Base-by-base conservation (phyloP, 2,329 filamentous ascomycete genomes). In the Penicillium sp. region DNA sequence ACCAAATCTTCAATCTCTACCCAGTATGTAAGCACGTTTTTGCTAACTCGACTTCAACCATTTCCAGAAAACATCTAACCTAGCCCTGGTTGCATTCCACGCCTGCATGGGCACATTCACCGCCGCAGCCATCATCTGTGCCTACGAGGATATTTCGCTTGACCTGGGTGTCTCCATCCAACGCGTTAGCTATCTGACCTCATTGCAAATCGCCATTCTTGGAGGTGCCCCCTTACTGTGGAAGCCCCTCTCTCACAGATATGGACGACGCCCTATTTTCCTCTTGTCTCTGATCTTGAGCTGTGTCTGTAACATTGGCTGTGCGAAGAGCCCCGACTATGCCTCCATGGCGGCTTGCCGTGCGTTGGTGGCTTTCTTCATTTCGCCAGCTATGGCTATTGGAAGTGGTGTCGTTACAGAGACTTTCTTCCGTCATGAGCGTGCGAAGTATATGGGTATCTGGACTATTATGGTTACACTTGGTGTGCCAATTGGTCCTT, bases 91-190 rank as follows among this genome's bases (percentile, higher is more conserved):
- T 17, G 82, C 84, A 0, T 85, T 86, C 68, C 84, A 87, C 59
- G 83, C 84, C 30, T 82, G 82, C 73, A 87, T 87, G 82, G 79
- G 80, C 49, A 84, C 83, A 0, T 86, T 87, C 65, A 84, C 79
- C 1, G 83, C 85, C 0, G 79, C 84, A 0, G 74, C 80, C 4
- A 86, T 87, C 64, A 83, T 85, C 62, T 81, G 83, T 3, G 84
- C 83, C 4, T 87, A 83, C 67, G 79, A 81, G 49, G 74, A 79
- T 33, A 86, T 88, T 33, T 79, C 84, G 1, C 72, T 76, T 33
- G 84, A 87, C 50, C 73, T 87, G 1, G 74, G 74, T 19, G 78
- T 83, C 42, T 79, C 76, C 12, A 70, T 88, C 1, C 83, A 84
- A 55, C 73, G 73, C 2, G 78, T 83, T 0, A 82, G 80, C 2